These are phyloP conservation scores for Trichomonascaceae sp. DNA, from an alignment of 1,139 yeast genomes.

Conservation along the genomic window DNA sequence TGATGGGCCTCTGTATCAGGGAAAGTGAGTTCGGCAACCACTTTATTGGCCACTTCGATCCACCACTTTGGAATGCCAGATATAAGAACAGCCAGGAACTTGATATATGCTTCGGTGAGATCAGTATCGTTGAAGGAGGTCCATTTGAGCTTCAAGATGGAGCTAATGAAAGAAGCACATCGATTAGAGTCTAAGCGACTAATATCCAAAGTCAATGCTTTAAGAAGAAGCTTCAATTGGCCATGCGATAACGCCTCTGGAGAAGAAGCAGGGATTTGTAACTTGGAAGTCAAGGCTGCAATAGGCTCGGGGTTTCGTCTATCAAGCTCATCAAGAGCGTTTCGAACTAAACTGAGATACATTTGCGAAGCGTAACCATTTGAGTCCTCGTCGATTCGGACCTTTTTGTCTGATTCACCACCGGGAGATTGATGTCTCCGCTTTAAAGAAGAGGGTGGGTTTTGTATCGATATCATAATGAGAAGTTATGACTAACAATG, in stretches of 20 bases:
- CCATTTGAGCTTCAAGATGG: constrained; percentile 58
- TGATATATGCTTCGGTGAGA: constrained; percentile 41
- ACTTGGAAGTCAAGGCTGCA: constrained; percentile 41
- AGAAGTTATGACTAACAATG: not conserved
- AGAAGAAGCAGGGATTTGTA: constrained; percentile 38
- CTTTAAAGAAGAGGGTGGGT: constrained; percentile 6
- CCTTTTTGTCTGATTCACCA: not conserved
- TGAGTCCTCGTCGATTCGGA: not conserved
- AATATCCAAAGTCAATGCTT: constrained; percentile 45
- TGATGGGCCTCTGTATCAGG: constrained; percentile 54
- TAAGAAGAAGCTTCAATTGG: constrained; percentile 42
- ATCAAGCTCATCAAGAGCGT: constrained; percentile 62
- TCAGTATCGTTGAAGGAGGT: constrained; percentile 30
- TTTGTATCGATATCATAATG: constrained; percentile 6
- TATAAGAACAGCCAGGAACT: constrained; percentile 70
- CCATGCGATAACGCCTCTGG: constrained; percentile 39
- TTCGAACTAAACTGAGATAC: constrained; percentile 57
- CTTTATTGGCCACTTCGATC: constrained; percentile 64
- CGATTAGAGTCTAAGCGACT: constrained; percentile 44
- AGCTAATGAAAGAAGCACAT: constrained; percentile 41
- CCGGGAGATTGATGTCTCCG: constrained; percentile 1
- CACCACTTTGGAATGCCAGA: constrained; percentile 88
- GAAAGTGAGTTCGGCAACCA: constrained; percentile 53
- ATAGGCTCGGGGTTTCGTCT: constrained; percentile 39
- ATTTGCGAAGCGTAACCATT: constrained; percentile 25